Percentiles rank a stretch among this genome's conserved stretches.
phyloP scores from a whole-genome alignment of 2,329 filamentous ascomycete species.

The Trematosphaeria pertusa region DNA sequence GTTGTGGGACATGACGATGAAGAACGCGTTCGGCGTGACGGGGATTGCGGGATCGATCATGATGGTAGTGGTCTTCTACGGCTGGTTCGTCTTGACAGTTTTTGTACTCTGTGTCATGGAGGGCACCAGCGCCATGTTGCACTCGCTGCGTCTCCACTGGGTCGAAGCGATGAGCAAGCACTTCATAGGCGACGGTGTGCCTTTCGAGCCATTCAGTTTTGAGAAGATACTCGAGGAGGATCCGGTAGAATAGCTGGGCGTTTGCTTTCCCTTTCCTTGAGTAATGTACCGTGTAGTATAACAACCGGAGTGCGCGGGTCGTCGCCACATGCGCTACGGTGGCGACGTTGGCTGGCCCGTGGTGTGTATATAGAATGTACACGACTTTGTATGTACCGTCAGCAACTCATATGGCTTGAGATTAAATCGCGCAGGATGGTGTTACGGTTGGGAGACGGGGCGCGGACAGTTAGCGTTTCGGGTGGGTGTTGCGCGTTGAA shows the following conservation, averaged over 20 bases:
- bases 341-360: constrained; percentile 8
- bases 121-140: constrained; percentile 93
- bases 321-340: constrained; percentile 2
- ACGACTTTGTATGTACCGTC: constrained; percentile 1
- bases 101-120: constrained; percentile 92
- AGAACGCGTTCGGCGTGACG: constrained; percentile 71
- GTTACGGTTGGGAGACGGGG: not conserved
- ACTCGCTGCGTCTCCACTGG: constrained; percentile 91
- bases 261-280: constrained; percentile 13
- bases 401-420: not conserved
- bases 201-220: constrained; percentile 91
- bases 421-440: constrained; percentile 10
- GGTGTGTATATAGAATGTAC: constrained; percentile 28
- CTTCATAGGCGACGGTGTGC: constrained; percentile 85
- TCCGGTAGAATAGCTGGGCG: constrained; percentile 33
- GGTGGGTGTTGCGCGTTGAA: not conserved
- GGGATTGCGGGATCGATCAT: constrained; percentile 77
- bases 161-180: constrained; percentile 98
- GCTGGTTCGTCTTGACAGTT: constrained; percentile 88
- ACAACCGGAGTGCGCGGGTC: not conserved
- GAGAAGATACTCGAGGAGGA: constrained; percentile 84
- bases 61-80: constrained; percentile 80
- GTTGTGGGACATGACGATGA: constrained; percentile 95
- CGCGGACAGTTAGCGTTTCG: constrained; percentile 1
- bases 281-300: constrained; percentile 9